Base-by-base conservation (phyloP, 2,329 filamentous ascomycete genomes). In the Neopestalotiopsis clavispora region DNA sequence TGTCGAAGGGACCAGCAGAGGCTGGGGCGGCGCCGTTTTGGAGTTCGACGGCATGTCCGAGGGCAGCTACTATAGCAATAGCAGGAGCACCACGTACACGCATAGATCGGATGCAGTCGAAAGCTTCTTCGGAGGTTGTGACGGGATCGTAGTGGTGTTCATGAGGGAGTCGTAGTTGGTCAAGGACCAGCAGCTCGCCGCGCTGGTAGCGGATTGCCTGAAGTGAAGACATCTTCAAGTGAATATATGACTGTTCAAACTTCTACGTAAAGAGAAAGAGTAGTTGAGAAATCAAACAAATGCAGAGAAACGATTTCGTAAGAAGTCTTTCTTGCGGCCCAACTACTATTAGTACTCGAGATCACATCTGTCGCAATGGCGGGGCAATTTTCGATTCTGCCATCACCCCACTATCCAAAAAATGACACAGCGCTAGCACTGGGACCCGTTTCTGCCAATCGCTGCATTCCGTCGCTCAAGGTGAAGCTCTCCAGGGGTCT, bases 41-140 rank as follows among this genome's bases (percentile, higher is more conserved):
- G 9, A 98, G 82, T 79, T 98, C 95, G 9, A 97, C 93, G 1
- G 94, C 95, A 45, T 98, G 88, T 2, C 93, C 91, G 42, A 99
- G 87, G 23, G 93, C 93, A 28, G 96, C 96, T n/a, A 99, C 96
- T 72, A 99, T 98, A 59, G 96, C 96, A 79, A 99, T 99, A 60
- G 96, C 96, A 0, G 96, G 96, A 4, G 96, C 96, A 56, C 94
- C 94, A 75, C 93, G 90, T 6, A 91, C 90, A 63, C 90, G 83
- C 93, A 96, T 96, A 17, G 92, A 87, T 74, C 90, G 90, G 82
- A 96, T 96, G 75, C 92, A 93, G 78, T 94, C 91, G 82, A 94
- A 96, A 49, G 92, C 93, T 80, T 94, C 91, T 74, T 91, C 87
- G 71, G 90, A 88, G 12, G 88, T 92, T 38, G 86, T 86, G 66